Evolutionary conservation across 1,284 basidiomycete species (phyloP).

Genomic region (Ustilago esculenta): DNA sequence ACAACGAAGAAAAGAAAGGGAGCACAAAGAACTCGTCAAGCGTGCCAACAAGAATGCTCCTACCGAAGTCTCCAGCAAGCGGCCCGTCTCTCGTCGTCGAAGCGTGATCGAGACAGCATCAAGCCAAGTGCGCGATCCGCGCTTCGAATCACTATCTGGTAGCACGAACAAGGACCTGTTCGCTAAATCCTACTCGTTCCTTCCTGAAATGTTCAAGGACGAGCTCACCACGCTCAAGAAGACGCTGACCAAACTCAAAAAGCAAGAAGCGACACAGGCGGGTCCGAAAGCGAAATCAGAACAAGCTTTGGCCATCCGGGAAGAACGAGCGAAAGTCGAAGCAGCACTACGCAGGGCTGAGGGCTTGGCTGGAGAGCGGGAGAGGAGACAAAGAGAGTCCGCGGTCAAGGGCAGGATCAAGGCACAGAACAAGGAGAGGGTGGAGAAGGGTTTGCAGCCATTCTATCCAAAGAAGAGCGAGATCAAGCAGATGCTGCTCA

Average conservation of each 20-base stretch:
- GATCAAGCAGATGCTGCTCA: constrained; percentile 64
- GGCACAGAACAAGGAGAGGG: constrained; percentile 59
- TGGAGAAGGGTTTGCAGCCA: constrained; percentile 53
- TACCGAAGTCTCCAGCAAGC: constrained; percentile 86
- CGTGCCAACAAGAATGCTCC: constrained; percentile 88
- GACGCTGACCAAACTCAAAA: constrained; percentile 77
- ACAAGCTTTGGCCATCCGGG: constrained; percentile 68
- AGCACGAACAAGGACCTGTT: constrained; percentile 77
- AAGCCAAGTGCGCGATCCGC: constrained; percentile 81
- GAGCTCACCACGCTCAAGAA: constrained; percentile 78
- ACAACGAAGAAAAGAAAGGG: constrained; percentile 13
- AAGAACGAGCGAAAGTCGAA: constrained; percentile 81
- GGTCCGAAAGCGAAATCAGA: constrained; percentile 74
- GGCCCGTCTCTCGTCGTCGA: constrained; percentile 81
- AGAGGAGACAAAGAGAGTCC: constrained; percentile 72
- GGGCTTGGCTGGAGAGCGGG: constrained; percentile 74
- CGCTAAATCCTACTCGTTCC: constrained; percentile 80
- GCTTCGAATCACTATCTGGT: constrained; percentile 82
- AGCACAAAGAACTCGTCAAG: constrained; percentile 68
- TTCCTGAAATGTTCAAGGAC: constrained; percentile 75
- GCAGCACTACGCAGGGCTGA: constrained; percentile 79
- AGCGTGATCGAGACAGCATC: constrained; percentile 79
- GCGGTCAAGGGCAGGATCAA: constrained; percentile 72
- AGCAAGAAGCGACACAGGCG: constrained; percentile 75
- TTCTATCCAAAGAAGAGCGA: constrained; percentile 89